These are phyloP conservation scores for Exophiala aquamarina DNA, from an alignment of 2,329 filamentous ascomycete genomes.

Conservation along the genomic window DNA sequence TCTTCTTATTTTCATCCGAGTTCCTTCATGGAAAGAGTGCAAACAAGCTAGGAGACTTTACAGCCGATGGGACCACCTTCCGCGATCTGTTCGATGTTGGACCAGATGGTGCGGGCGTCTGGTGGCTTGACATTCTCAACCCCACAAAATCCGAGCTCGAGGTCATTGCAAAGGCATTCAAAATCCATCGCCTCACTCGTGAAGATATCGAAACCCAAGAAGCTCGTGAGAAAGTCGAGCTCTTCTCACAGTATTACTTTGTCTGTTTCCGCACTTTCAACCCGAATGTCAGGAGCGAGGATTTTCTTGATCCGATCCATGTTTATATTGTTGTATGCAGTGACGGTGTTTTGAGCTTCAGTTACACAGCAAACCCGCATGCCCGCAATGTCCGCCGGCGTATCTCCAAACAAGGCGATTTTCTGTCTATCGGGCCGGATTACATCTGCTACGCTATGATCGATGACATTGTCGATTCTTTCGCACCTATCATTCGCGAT, in stretches of 20 bases:
- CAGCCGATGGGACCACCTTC: conserved; percentile 86
- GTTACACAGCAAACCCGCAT: conserved; percentile 83
- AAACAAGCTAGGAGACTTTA: conserved; percentile 79
- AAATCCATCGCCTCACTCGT: conserved; percentile 89
- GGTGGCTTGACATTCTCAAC: conserved; percentile 95
- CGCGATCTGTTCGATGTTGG: conserved; percentile 78
- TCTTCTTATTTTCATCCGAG: conserved; percentile 96
- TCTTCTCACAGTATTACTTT: conserved; percentile 98
- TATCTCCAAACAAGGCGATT: conserved; percentile 90
- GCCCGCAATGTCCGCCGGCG: conserved; percentile 85
- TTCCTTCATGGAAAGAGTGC: conserved; percentile 93
- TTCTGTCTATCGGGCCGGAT: conserved; percentile 89
- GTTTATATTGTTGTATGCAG: conserved; percentile 97
- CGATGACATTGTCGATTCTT: conserved; percentile 96
- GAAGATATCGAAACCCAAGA: conserved; percentile 97
- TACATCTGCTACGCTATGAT: conserved; percentile 99
- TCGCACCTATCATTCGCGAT: conserved; percentile 82
- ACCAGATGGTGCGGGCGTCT: conserved; percentile 72
- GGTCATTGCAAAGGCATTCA: conserved; percentile 89
- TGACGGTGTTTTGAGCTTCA: conserved; percentile 92
- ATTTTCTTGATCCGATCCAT: conserved; percentile 91
- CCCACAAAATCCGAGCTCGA: conserved; percentile 86
- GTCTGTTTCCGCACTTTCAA: conserved; percentile 96
- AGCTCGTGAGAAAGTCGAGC: conserved; percentile 94
- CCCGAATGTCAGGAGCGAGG: conserved; percentile 72